Conservation (phyloP, 2,329 filamentous ascomycete genomes). For the Lasiodiplodia gonubiensis region DNA sequence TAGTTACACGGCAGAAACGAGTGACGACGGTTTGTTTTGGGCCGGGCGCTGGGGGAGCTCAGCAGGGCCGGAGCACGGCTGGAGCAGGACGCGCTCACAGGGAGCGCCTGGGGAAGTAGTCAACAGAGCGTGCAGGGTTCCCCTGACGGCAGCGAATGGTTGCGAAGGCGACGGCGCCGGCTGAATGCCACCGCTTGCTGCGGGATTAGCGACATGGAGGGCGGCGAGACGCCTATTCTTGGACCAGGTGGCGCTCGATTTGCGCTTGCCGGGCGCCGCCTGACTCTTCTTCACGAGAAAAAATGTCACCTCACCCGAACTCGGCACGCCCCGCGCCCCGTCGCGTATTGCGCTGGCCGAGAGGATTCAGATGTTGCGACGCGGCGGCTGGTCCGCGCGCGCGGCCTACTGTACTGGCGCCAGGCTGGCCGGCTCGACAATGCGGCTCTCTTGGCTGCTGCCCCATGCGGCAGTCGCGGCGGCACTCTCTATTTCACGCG, state of each 20-base stretch:
- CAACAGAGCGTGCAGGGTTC: constrained; percentile 6
- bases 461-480: constrained; percentile 4
- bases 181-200: constrained; percentile 8
- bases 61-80: constrained; percentile 9
- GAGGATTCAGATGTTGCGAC: constrained; percentile 13
- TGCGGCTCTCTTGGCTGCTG: constrained; percentile 19
- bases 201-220: constrained; percentile 26
- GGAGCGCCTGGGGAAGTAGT: constrained; percentile 22
- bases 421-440: background rate
- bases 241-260: constrained; percentile 24
- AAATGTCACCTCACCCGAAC: constrained; percentile 21
- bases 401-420: background rate
- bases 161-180: constrained; percentile 10
- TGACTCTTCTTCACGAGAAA: constrained; percentile 21
- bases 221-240: constrained; percentile 18
- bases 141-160: constrained; percentile 25
- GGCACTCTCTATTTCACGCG: constrained; percentile 21
- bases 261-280: constrained; percentile 17
- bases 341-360: background rate
- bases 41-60: constrained; percentile 8
- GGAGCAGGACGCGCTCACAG: background rate
- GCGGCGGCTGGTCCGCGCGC: constrained; percentile 1
- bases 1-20: constrained; percentile 26
- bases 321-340: constrained; percentile 1
- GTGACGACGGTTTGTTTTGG: constrained; percentile 19